phyloP scores from a whole-genome alignment of 495 filamentous ascomycete species.

The Xylaria cubensis region DNA sequence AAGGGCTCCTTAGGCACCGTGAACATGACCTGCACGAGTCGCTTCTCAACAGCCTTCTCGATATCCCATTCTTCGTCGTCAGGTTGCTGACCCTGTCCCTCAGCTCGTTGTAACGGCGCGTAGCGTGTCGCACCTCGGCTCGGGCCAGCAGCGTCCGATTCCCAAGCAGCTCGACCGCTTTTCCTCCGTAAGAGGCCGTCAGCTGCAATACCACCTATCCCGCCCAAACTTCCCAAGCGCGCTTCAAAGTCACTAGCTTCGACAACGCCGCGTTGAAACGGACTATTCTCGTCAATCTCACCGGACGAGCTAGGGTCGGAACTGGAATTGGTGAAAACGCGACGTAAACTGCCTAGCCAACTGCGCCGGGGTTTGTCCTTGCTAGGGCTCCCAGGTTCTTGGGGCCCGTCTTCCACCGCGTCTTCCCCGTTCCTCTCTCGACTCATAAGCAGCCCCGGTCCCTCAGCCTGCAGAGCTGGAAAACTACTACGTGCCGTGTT shows the following conservation, averaged over 20 bases:
- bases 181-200: constrained; percentile 46
- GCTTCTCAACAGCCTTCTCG: constrained; percentile 77
- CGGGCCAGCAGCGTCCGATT: constrained; percentile 31
- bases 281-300: constrained; percentile 32
- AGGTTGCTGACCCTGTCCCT: constrained; percentile 31
- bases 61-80: constrained; percentile 88
- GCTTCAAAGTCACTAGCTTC: constrained; percentile 42
- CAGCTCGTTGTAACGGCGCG: constrained; percentile 21
- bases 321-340: constrained; percentile 48
- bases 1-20: constrained; percentile 86
- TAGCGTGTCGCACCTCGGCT: constrained; percentile 22
- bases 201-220: constrained; percentile 39
- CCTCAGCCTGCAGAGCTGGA: constrained; percentile 68
- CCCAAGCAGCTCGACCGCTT: constrained; percentile 53
- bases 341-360: constrained; percentile 57
- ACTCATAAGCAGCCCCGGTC: constrained; percentile 63
- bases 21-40: constrained; percentile 92
- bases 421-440: constrained; percentile 24
- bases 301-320: constrained; percentile 31
- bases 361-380: constrained; percentile 52
- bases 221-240: constrained; percentile 36
- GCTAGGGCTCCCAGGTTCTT: constrained; percentile 51
- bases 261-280: constrained; percentile 36
- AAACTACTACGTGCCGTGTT: constrained; percentile 71
- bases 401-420: constrained; percentile 37